Base-by-base conservation (phyloP, 2,329 filamentous ascomycete genomes). In the Epichloe typhina region DNA sequence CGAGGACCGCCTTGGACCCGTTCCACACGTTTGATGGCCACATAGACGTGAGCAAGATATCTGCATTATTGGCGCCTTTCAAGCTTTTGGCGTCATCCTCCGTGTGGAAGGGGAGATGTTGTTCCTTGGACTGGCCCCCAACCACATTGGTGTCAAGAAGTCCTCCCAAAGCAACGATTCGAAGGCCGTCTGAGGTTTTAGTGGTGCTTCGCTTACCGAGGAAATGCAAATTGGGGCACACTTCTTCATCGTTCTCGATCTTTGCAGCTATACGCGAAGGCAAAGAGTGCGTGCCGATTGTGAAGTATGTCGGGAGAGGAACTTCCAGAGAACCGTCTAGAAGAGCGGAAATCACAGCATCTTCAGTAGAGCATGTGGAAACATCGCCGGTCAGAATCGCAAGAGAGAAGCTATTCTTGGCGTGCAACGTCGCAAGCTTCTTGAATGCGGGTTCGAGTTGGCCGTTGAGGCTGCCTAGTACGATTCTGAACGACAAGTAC, bases 191-290 rank as follows among this genome's bases (percentile, higher is more conserved):
- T 0, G 86, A 84, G 0, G 91, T 97, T 65, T 93, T 97, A 49
- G 88, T 84, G 13, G 84, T 83, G 54, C 86, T 88, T 60, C 88
- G 83, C 66, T 93, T 94, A 52, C 87, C 90, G 1, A 98, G 78
- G 61, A 85, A 95, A 67, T 88, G 87, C 11, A 98, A 77, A 63
- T 98, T 97, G n/a, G 84, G 77, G 64, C 89, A 95, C 17, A 98
- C 76, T 58, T 83, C 80, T 61, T 82, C 83, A 55, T 85, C 80
- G 36, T 77, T 76, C 61, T 88, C 77, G 49, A 97, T 76, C 63
- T 82, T 89, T 61, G 86, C 79, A 19, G 85, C 72, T 21, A 96
- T 78, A 33, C 72, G 69, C 3, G 73, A 66, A 0, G 93, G 93
- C 5, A 98, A 73, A n/a, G 83, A 70, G 45, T 75, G 75, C 38